These are phyloP conservation scores for Neofusicoccum sp. DNA, from an alignment of 2,329 filamentous ascomycete species.

Conservation along the genomic window DNA sequence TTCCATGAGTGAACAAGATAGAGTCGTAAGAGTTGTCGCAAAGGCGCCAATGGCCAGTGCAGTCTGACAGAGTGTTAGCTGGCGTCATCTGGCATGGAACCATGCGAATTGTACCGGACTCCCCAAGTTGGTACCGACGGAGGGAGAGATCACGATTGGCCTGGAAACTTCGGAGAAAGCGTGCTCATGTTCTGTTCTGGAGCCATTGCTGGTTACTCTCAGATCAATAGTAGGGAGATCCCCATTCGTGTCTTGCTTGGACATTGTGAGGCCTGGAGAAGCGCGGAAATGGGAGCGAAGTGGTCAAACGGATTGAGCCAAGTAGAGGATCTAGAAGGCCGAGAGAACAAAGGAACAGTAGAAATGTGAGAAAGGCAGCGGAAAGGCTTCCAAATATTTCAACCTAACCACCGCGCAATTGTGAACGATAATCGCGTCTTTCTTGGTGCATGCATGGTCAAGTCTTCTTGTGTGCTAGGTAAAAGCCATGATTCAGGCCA, in stretches of 20 bases:
- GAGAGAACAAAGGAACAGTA: background rate
- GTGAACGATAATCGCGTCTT: background rate
- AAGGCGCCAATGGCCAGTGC: conserved; percentile 54
- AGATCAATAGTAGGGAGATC: background rate
- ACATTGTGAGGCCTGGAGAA: background rate
- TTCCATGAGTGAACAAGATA: conserved; percentile 56
- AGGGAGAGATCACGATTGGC: conserved; percentile 29
- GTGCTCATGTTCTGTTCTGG: background rate
- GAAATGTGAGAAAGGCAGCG: background rate
- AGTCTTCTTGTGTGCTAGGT: background rate
- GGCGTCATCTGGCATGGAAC: background rate
- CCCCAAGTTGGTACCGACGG: conserved; percentile 26
- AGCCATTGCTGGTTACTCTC: background rate
- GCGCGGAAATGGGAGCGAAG: no score
- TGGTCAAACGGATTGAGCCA: no score
- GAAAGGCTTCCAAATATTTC: background rate
- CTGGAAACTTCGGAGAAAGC: conserved; percentile 35
- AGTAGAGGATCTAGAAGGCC: no score
- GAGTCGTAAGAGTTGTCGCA: conserved; percentile 54
- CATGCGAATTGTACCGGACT: background rate
- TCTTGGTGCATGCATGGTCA: conserved; percentile 3
- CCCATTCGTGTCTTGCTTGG: background rate
- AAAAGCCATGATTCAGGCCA: background rate
- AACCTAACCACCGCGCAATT: background rate
- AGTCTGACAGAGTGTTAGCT: conserved; percentile 32